A percentile compares a stretch with the other conserved stretches of the same genome.
These are phyloP conservation scores for Clarireedia monteithiana DNA, from an alignment of 2,329 filamentous ascomycete genomes.

Conservation along the genomic window DNA sequence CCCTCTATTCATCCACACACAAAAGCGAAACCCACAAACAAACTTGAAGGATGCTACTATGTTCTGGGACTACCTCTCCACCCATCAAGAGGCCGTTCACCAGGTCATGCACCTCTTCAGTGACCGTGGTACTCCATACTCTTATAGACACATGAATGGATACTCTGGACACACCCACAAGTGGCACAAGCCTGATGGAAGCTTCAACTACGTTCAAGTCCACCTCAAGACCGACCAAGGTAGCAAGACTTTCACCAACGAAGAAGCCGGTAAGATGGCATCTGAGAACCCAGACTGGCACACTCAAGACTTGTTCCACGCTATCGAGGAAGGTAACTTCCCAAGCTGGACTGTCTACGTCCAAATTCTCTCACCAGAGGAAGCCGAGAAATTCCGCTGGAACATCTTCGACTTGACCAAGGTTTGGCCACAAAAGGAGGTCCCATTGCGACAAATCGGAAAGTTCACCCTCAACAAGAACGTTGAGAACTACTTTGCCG, in stretches of 20 bases:
- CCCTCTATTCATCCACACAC: constrained; percentile 68
- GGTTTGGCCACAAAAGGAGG: constrained; percentile 57
- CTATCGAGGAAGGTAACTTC: constrained; percentile 52
- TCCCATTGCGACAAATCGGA: constrained; percentile 54
- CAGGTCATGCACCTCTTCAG: constrained; percentile 59
- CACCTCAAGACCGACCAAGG: constrained; percentile 58
- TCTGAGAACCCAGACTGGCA: constrained; percentile 54
- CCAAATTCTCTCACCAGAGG: constrained; percentile 53
- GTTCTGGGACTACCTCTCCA: constrained; percentile 44
- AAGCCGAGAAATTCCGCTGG: constrained; percentile 52
- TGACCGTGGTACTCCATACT: constrained; percentile 58
- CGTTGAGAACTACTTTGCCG: constrained; percentile 52
- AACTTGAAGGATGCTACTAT: constrained; percentile 55
- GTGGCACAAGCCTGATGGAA: constrained; percentile 56
- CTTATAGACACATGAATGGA: constrained; percentile 59
- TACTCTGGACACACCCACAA: constrained; percentile 63
- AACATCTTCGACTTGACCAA: constrained; percentile 65
- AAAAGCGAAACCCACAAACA: constrained; percentile 67
- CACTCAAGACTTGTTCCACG: constrained; percentile 55
- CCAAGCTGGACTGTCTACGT: constrained; percentile 58
- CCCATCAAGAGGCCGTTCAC: constrained; percentile 55
- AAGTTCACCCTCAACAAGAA: constrained; percentile 59
- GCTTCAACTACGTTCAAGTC: constrained; percentile 58
- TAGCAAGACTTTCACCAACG: constrained; percentile 49
- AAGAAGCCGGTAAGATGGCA: constrained; percentile 46